Evolutionary conservation across 2,329 filamentous ascomycete genomes (phyloP), one percentile per base, ranked within the genome.

Genomic region (Dactylellina drechsleri): DNA sequence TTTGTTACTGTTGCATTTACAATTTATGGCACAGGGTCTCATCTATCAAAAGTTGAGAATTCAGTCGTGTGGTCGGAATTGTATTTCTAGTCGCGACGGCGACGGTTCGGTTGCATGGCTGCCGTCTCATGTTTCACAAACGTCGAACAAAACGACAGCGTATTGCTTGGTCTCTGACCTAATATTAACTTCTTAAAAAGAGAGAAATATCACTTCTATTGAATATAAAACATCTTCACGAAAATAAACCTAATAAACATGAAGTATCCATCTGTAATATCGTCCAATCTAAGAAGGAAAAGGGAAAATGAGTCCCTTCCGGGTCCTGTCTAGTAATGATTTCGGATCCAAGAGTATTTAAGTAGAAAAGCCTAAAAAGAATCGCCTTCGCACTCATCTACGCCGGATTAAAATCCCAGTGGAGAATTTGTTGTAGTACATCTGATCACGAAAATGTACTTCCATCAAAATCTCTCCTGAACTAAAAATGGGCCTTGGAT

Each of bases 401-500:
- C 47, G 26, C 18, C 49, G 43, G 56, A 43, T 41, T 23, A 53
- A 18, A 56, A 18, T 49, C 49, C 23, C 18, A 36, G 31, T 36
- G 15, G 20, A 49, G 53, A 66, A 66, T 54, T 67, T 66, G 62
- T 74, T 67, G 62, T 57, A 40, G 62, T 62, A 58, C 43, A 54
- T 74, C 23, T 40, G 8, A 18, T 8, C 49, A 53, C 54, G 56
- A 18, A 2, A 5, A 18, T 57, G 28, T 61, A 74, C 70, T 26
- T 62, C 61, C 52, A 58, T 74, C 61, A 74, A 74, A 61, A 62
- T 56, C 64, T 52, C 50, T 23, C 50, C 16, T 12, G 13, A 8
- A 49, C 52, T n/a, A 13, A 20, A 58, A 50, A 52, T 50, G 36
- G 26, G 50, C 26, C 20, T 15, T 18, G 43, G 40, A 47, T 50